Evolutionary conservation across 495 filamentous ascomycete genomes (phyloP).

Genomic region (Aspergillus cavernicola): DNA sequence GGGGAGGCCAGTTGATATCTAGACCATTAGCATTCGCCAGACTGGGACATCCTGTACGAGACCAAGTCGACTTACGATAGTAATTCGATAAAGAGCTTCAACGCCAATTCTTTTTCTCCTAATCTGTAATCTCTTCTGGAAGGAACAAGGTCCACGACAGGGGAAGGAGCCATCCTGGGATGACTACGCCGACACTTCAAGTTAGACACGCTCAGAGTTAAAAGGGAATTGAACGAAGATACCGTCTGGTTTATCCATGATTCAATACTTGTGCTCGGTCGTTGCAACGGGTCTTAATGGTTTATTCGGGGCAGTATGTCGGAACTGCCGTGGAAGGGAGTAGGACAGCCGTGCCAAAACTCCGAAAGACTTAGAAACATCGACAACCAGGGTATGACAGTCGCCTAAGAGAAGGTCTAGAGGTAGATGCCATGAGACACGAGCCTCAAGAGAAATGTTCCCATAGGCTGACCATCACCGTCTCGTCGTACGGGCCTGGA

Average conservation of each 20-base stretch:
- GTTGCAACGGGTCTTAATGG: neutral
- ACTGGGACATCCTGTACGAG: no score
- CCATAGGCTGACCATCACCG: neutral
- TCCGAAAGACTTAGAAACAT: neutral
- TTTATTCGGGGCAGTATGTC: neutral
- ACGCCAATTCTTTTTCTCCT: constrained; percentile 10
- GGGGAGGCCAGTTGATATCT: constrained; percentile 95
- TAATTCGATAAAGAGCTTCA: constrained; percentile 23
- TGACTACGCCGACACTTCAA: neutral
- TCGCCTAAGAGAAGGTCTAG: neutral
- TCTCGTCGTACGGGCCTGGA: neutral
- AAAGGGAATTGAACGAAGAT: no score
- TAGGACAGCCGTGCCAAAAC: constrained; percentile 3
- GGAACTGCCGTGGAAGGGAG: neutral
- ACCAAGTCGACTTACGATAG: constrained; percentile 23
- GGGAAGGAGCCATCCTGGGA: neutral
- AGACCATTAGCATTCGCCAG: constrained; percentile 10
- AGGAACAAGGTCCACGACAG: neutral
- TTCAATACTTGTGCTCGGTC: neutral
- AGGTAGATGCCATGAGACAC: neutral
- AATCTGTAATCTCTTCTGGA: neutral
- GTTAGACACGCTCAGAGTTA: no score
- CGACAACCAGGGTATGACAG: neutral
- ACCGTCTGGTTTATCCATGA: no score
- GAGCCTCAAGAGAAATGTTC: neutral